Evolutionary conservation across 2,329 filamentous ascomycete species (phyloP).

Genomic region (Aureobasidium pullulans): DNA sequence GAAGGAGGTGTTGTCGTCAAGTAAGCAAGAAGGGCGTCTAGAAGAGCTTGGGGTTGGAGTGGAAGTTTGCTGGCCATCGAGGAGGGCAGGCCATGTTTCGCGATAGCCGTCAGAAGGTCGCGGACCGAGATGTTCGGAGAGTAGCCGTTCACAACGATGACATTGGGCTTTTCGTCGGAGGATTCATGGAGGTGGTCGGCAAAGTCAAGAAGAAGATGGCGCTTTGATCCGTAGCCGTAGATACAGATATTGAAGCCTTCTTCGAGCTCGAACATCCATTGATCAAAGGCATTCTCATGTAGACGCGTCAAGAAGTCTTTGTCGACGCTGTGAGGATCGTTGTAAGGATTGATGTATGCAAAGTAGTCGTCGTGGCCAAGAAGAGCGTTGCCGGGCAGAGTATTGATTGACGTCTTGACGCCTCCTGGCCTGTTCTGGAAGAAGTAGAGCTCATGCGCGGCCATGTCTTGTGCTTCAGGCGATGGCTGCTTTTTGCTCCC

Average conservation of each 20-base stretch:
- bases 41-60: slow-evolving; percentile 60
- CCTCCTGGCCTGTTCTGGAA: slow-evolving; percentile 79
- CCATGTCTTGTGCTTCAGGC: slow-evolving; percentile 71
- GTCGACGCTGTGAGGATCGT: slow-evolving; percentile 64
- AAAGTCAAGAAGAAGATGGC: slow-evolving; percentile 65
- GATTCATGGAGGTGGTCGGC: slow-evolving; percentile 59
- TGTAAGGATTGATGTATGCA: slow-evolving; percentile 53
- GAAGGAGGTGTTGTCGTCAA: slow-evolving; percentile 44
- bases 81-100: slow-evolving; percentile 49
- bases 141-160: slow-evolving; percentile 86
- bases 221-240: slow-evolving; percentile 89
- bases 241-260: slow-evolving; percentile 84
- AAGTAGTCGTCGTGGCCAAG: slow-evolving; percentile 94
- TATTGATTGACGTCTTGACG: slow-evolving; percentile 81
- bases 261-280: slow-evolving; percentile 86
- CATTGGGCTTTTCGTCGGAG: slow-evolving; percentile 42
- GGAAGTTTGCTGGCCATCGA: slow-evolving; percentile 46
- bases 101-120: slow-evolving; percentile 64
- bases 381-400: slow-evolving; percentile 63
- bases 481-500: slow-evolving; percentile 52
- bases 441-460: slow-evolving; percentile 87
- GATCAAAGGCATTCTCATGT: slow-evolving; percentile 74
- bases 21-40: slow-evolving; percentile 57
- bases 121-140: slow-evolving; percentile 57
- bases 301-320: slow-evolving; percentile 64